These are phyloP conservation scores for Backusella tarrabulga DNA, from an alignment of 192 early-diverging fungal genomes.

Conservation along the genomic window DNA sequence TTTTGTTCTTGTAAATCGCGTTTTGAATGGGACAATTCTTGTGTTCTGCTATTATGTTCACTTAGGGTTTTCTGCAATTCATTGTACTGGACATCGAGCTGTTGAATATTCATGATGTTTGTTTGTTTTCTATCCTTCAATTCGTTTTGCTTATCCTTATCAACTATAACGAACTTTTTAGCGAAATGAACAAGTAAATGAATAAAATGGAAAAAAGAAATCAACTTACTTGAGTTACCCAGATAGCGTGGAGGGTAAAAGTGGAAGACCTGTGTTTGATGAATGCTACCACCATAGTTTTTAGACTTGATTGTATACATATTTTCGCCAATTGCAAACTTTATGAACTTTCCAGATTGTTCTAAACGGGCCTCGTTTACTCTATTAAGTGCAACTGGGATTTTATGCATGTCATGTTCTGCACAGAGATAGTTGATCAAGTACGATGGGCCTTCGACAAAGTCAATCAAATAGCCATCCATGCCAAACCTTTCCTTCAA, in stretches of 20 bases:
- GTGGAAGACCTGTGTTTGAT: constrained; percentile 19
- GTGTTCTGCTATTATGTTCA: not conserved
- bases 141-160: constrained; percentile 37
- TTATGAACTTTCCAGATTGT: constrained; percentile 13
- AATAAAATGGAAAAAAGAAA: not conserved
- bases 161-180: constrained; percentile 30
- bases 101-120: constrained; percentile 22
- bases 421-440: constrained; percentile 67
- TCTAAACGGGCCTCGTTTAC: constrained; percentile 8
- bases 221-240: constrained; percentile 26
- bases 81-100: constrained; percentile 28
- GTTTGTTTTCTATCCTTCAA: constrained; percentile 34
- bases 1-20: not conserved
- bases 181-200: not conserved
- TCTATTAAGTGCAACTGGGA: constrained; percentile 34
- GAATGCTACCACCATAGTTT: constrained; percentile 28
- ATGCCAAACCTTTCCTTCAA: constrained; percentile 55
- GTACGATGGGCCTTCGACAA: constrained; percentile 67
- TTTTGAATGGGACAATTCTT: constrained; percentile 17
- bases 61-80: constrained; percentile 38
- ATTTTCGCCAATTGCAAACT: constrained; percentile 24
- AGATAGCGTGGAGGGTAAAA: constrained; percentile 21
- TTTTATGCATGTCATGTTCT: constrained; percentile 54
- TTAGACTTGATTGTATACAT: constrained; percentile 25
- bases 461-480: constrained; percentile 72